Evolutionary conservation across 176 grass and related monocot species (phyloP).

Genomic region (Oryza coarctata): DNA sequence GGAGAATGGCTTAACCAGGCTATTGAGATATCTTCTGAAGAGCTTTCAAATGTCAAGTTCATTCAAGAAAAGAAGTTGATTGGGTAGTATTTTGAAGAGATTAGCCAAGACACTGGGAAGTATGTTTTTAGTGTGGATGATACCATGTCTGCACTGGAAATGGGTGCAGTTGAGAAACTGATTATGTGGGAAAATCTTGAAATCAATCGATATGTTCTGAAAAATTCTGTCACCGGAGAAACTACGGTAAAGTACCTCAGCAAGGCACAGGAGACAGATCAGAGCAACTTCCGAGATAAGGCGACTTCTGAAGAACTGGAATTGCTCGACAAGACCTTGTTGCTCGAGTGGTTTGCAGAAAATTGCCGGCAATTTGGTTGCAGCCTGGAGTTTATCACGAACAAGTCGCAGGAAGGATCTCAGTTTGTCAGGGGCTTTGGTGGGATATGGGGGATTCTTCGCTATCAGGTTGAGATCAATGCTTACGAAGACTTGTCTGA

Average conservation of each 20-base stretch:
- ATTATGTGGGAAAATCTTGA: slow-evolving; percentile 47
- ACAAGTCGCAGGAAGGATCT: slow-evolving; percentile 36
- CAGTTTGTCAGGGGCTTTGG: slow-evolving; percentile 35
- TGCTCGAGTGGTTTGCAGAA: slow-evolving; percentile 36
- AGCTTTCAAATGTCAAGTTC: slow-evolving; percentile 47
- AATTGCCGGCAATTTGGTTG: slow-evolving; percentile 34
- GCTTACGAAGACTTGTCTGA: slow-evolving; percentile 30
- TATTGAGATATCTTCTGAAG: slow-evolving; percentile 42
- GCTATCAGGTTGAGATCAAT: slow-evolving; percentile 27
- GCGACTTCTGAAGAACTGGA: slow-evolving; percentile 20
- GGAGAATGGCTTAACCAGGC: slow-evolving; percentile 48
- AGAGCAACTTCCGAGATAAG: slow-evolving; percentile 31
- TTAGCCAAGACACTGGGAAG: slow-evolving; percentile 51
- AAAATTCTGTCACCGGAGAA: slow-evolving; percentile 16
- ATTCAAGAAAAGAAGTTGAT: slow-evolving; percentile 44
- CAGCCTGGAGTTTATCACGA: slow-evolving; percentile 32
- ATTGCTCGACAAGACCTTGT: slow-evolving; percentile 18
- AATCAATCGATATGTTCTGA: slow-evolving; percentile 17
- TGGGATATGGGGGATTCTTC: slow-evolving; percentile 42
- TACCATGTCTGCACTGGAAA: slow-evolving; percentile 35
- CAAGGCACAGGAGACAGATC: slow-evolving; percentile 37
- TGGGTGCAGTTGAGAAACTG: slow-evolving; percentile 31
- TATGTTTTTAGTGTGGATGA: slow-evolving; percentile 47
- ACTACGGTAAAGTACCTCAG: slow-evolving; percentile 15
- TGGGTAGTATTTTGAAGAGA: slow-evolving; percentile 53